Base-by-base conservation (phyloP, 106 monocot species). In the Hemerocallis citrina region DNA sequence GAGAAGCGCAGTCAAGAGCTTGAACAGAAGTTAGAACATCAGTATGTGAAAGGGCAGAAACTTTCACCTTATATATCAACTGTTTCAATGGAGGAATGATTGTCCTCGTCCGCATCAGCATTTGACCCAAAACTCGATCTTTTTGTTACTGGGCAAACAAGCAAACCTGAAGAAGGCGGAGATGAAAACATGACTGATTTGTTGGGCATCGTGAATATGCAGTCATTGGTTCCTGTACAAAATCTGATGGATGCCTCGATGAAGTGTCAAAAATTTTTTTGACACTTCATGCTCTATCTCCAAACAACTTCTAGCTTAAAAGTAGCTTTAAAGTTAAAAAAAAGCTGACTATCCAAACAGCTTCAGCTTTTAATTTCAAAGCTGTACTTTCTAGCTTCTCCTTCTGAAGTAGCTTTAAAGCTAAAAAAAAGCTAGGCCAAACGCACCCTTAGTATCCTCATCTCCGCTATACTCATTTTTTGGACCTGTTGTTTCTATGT, bases 161-260 rank as follows among this genome's bases (percentile, higher is more conserved):
- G 27, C 33, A 96, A 86, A 66, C 55, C 67, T 56, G 63, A 63
- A 68, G 96, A 96, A 67, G 82, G 84, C 43, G 84, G 79, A 23
- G 96, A 99, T 78, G 96, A 98, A 74, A 92, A 73, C 51, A 99
- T 99, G 98, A 72, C 77, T 16, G 98, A 99, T 63, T 64, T 88
- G 19, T 75, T 72, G 7, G 72, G 79, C 33, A 71, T 64, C 57
- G 5, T 55, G 36, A 66, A 55, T 55, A 30, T 51, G 40, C 52
- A 31, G 40, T 55, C 28, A 34, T 3, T 39, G 27, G 48, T 51
- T 51, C 49, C 55, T 46, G 48, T 61, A 8, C 77, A 52, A 17
- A 79, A 82, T 28, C 73, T 64, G 34, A 80, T 88, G 80, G 96
- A 98, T 58, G 70, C 79, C 10, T 85, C 79, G 4, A 88, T 92